Percentiles rank a stretch among this genome's conserved stretches.
Conservation (phyloP, 371 early-diverging fungal genomes). For the Zopfochytrium polystomum region DNA sequence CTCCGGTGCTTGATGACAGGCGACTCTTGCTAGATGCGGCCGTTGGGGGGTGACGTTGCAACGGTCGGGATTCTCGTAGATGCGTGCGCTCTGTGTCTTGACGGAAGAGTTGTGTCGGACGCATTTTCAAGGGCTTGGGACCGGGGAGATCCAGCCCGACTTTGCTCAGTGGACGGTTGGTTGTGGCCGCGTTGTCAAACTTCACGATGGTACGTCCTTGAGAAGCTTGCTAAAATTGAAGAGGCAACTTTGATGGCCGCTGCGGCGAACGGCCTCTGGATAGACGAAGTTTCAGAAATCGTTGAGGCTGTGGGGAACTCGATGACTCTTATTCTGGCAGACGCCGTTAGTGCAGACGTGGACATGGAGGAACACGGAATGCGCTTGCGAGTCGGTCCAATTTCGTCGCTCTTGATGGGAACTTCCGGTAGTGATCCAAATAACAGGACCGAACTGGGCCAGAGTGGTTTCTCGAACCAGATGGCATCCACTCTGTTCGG, state of each 20-base stretch:
- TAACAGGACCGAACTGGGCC: too few relatives aligned
- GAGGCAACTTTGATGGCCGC: slow-evolving; percentile 17
- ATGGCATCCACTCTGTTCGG: too few relatives aligned
- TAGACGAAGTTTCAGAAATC: slow-evolving; percentile 5
- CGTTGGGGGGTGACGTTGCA: slow-evolving; percentile 15
- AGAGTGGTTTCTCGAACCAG: too few relatives aligned
- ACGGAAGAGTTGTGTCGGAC: slow-evolving; percentile 21
- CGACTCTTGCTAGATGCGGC: slow-evolving; percentile 24
- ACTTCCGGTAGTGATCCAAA: too few relatives aligned
- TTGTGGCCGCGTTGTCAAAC: slow-evolving; percentile 28
- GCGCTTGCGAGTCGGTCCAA: too few relatives aligned
- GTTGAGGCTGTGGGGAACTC: slow-evolving; percentile 9
- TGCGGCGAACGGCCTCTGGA: neutral
- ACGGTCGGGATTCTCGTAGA: slow-evolving; percentile 15
- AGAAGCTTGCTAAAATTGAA: slow-evolving; percentile 24
- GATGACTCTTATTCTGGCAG: slow-evolving; percentile 9
- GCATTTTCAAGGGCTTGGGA: slow-evolving; percentile 33
- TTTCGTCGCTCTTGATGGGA: neutral
- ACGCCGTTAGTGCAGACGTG: neutral
- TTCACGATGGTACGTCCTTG: slow-evolving; percentile 21
- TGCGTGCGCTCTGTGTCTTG: slow-evolving; percentile 15
- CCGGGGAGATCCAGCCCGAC: slow-evolving; percentile 14
- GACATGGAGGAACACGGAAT: neutral
- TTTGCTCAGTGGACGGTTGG: slow-evolving; percentile 15
- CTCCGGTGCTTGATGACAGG: slow-evolving; percentile 34